Conservation (phyloP, 768 basidiomycete genomes). For the Kwoniella botswanensis region DNA sequence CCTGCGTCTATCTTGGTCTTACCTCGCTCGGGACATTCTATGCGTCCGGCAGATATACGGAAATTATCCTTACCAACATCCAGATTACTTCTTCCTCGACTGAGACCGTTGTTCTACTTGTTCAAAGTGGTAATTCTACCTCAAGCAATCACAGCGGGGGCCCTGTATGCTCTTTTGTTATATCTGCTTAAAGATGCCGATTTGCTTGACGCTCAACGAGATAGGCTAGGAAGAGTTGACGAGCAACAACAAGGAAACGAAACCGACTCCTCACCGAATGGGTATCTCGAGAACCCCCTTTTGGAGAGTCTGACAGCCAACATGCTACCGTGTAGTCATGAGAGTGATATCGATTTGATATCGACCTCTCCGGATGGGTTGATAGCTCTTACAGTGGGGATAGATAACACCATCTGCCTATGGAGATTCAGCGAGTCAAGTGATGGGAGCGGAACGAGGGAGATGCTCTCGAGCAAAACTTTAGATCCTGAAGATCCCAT, state of each 20-base stretch:
- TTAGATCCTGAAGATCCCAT: constrained; percentile 25
- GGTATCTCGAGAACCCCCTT: constrained; percentile 21
- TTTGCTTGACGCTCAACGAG: constrained; percentile 78
- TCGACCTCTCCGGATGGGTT: constrained; percentile 72
- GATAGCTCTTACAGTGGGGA: constrained; percentile 71
- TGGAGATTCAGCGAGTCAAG: constrained; percentile 64
- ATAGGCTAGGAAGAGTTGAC: constrained; percentile 54
- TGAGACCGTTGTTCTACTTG: constrained; percentile 71
- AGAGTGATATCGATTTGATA: constrained; percentile 81
- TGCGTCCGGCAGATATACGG: constrained; percentile 50
- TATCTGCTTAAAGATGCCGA: constrained; percentile 92
- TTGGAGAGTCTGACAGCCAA: constrained; percentile 63
- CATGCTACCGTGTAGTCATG: constrained; percentile 78
- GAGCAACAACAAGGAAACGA: constrained; percentile 12
- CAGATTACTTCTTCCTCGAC: constrained; percentile 47
- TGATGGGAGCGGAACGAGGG: constrained; percentile 34
- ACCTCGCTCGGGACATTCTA: constrained; percentile 37
- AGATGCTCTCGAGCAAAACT: constrained; percentile 12
- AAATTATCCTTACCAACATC: constrained; percentile 38
- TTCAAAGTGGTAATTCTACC: constrained; percentile 83
- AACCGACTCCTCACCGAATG: constrained; percentile 7
- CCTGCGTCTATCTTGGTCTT: constrained; percentile 73
- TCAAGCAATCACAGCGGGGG: constrained; percentile 74
- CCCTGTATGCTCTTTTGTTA: constrained; percentile 76
- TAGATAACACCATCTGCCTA: constrained; percentile 76